A percentile compares a stretch with the other conserved stretches of the same genome.
Evolutionary conservation across 768 basidiomycete genomes (phyloP).

Genomic region (Lactarius trivialis): DNA sequence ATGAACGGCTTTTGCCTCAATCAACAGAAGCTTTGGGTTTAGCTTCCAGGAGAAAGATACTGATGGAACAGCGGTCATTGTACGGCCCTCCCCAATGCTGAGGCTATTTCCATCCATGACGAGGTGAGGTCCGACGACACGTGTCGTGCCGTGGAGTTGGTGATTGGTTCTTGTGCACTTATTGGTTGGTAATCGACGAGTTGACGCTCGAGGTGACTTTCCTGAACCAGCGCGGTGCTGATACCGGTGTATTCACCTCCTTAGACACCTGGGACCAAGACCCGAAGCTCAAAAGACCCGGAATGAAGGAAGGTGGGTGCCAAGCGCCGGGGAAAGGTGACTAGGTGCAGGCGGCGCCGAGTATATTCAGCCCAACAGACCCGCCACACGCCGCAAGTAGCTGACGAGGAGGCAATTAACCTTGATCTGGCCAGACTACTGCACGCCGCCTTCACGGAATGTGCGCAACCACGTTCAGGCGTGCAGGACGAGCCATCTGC

Average conservation of each 20-base stretch:
- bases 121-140: neutral
- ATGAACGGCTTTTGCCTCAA: neutral
- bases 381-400: neutral
- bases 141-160: neutral
- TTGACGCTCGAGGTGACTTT: constrained; percentile 2
- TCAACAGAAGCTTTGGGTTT: neutral
- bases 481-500: constrained; percentile 8
- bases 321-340: neutral
- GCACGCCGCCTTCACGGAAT: constrained; percentile 17
- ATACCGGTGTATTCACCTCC: constrained; percentile 7
- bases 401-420: neutral
- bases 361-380: neutral
- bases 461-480: constrained; percentile 14
- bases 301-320: constrained; percentile 8
- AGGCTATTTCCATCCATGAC: constrained; percentile 1
- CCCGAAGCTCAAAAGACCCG: constrained; percentile 4
- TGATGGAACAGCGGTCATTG: neutral
- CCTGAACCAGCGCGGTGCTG: neutral
- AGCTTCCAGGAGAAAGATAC: neutral
- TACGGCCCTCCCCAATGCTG: neutral
- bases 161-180: neutral
- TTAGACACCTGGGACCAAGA: neutral
- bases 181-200: neutral
- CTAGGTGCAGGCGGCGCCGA: neutral
- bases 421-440: neutral